Base-by-base conservation (phyloP, 2,329 filamentous ascomycete genomes). In the Ascochyta clinopodiicola region DNA sequence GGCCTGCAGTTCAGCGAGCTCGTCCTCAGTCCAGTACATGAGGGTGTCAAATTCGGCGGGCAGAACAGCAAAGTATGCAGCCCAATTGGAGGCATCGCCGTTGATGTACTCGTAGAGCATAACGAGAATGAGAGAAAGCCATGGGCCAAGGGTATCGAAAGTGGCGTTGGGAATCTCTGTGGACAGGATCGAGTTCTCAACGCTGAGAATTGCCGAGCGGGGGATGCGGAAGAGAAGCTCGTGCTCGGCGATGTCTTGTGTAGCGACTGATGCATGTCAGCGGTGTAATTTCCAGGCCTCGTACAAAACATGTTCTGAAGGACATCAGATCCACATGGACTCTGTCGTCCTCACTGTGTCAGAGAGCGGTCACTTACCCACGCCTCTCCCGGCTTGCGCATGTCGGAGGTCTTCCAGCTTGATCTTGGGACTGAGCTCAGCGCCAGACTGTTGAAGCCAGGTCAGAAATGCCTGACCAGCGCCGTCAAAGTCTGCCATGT, bases 151-250 rank as follows among this genome's bases (percentile, higher is more conserved):
- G 27, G 70, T 66, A 19, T 69, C 63, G 39, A 75, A 68, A 19
- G 69, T 67, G 37, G 64, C 52, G 44, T 69, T 64, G 35, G 69
- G 21, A 88, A 81, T 73, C 79, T 81, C 64, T 75, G 65, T 78
- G 22, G 83, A 82, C 27, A 96, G 80, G 43, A 83, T 81, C 1
- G 91, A 95, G 36, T 89, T 96, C 69, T 88, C 83, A 21, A 85
- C 80, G 63, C 85, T 90, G 69, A 96, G 85, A 60, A 96, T 87
- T 44, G 84, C 80, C 42, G 80, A 77, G 58, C 90, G 86, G 2
- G 92, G 91, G 58, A 96, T 90, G 42, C 86, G 88, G 79, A 96
- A 96, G 38, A 96, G 83, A 43, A 88, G 84, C 52, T 91, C 90
- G 57, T 92, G 90, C 64, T 89, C 83, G 17, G 81, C 77, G 49